These are phyloP conservation scores for Drosera capensis DNA, from an alignment of 148 eudicot species.

Conservation along the genomic window DNA sequence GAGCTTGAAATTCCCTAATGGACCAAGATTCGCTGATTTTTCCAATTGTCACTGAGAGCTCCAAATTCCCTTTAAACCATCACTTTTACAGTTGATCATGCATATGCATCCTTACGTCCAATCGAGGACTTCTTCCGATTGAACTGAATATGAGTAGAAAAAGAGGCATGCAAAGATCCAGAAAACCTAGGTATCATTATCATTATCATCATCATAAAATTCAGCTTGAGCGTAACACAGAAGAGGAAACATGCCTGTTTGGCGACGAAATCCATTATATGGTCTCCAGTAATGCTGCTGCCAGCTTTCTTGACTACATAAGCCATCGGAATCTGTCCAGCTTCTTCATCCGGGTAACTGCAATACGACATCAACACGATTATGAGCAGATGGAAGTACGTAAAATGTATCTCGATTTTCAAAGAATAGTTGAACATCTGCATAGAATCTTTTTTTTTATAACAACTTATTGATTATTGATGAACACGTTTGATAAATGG, in stretches of 20 bases:
- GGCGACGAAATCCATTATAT: conserved; percentile 19
- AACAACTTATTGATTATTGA: too few species aligned
- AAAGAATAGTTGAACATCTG: too few species aligned
- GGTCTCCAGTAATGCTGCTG: conserved; percentile 9
- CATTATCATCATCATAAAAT: not conserved
- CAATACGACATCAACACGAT: not conserved
- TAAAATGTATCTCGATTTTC: not conserved
- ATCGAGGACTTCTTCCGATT: too few species aligned
- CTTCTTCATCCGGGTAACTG: conserved; percentile 30
- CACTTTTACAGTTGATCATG: too few species aligned
- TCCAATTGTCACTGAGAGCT: too few species aligned
- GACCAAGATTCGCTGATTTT: too few species aligned
- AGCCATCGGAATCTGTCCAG: conserved; percentile 24
- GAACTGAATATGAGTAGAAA: too few species aligned
- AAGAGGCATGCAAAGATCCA: not conserved
- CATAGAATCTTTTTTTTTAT: too few species aligned
- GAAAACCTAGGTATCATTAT: not conserved
- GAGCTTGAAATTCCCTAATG: too few species aligned
- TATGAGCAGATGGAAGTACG: not conserved
- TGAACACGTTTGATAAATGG: too few species aligned
- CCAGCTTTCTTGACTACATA: conserved; percentile 22
- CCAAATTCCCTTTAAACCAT: too few species aligned
- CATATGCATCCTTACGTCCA: too few species aligned
- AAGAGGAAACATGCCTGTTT: conserved; percentile 10
- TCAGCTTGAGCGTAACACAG: not conserved